These are phyloP conservation scores for Pleurotus sapidus DNA, from an alignment of 768 basidiomycete genomes.

Conservation along the genomic window DNA sequence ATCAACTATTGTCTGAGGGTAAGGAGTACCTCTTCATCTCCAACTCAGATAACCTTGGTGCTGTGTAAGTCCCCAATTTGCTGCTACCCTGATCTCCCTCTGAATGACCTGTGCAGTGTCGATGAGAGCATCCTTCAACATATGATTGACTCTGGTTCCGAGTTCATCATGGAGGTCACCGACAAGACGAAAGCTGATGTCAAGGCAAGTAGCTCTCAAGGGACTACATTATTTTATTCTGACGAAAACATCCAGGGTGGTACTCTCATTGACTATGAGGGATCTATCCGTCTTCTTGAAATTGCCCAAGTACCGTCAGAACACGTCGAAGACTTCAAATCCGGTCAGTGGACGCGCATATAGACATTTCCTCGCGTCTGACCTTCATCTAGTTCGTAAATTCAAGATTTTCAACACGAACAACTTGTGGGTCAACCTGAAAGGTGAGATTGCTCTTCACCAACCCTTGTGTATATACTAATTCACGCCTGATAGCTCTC, in stretches of 20 bases:
- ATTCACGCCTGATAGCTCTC: conserved; percentile 49
- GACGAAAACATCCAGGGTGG: conserved; percentile 55
- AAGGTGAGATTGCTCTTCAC: conserved; percentile 41
- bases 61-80: conserved; percentile 54
- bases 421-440: conserved; percentile 74
- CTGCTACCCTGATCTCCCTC: conserved; percentile 15
- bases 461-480: neutral
- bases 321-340: conserved; percentile 94
- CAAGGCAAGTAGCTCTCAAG: conserved; percentile 28
- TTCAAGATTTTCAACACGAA: conserved; percentile 84
- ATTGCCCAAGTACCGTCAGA: conserved; percentile 93
- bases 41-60: conserved; percentile 96
- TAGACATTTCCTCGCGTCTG: neutral
- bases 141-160: conserved; percentile 78
- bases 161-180: conserved; percentile 94
- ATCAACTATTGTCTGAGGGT: conserved; percentile 85
- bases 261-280: conserved; percentile 90
- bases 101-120: conserved; percentile 42
- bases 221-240: neutral
- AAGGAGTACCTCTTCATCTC: conserved; percentile 98
- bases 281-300: conserved; percentile 83
- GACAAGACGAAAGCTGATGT: conserved; percentile 94
- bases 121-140: conserved; percentile 83
- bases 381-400: conserved; percentile 43
- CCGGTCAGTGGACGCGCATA: conserved; percentile 34